Base-by-base conservation (phyloP, 805 yeast species). In the Zygosaccharomyces pseudorouxii region DNA sequence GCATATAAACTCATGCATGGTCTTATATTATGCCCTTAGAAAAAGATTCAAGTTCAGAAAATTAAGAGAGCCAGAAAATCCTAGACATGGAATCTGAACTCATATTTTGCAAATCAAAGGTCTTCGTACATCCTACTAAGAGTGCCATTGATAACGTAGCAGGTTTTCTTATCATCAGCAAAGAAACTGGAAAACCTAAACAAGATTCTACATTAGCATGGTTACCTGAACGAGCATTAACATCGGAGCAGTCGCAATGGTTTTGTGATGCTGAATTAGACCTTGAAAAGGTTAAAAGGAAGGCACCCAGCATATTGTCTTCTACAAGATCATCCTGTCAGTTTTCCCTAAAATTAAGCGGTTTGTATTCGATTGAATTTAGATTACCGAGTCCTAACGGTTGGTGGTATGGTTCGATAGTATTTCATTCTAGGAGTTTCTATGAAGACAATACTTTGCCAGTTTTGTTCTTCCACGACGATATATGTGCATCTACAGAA, bases 401-500 rank as follows among this genome's bases (percentile, higher is more conserved):
- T 1, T 82, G 89, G 81, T 92, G 97, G 97, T 80, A 78, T 68
- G 99, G 99, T 0, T 86, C 96, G 0, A 70, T 92, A 12, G 71
- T 89, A 1, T 66, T 93, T 25, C 84, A 88, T 65, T 79, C 92
- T 1, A 78, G 78, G 54, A 52, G 56, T 16, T 54, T 54, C 14
- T 70, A 47, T 19, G 63, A 68, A 28, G 79, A 70, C 37, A 80
- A 80, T 47, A 79, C 81, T 38, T 68, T 89, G 14, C 98, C 98
- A 0, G 84, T 89, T 4, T 60, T 93, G 36, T 93, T 90, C 65
- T 90, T 93, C 71, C 99, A 93, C 67, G 99, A 93, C 62, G 85
- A 86, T 47, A 90, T 86, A 57, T 79, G 84, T 29, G 83, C 87
- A 5, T 84, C 92, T 36, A 88, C 96, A 0, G 70, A 76, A 43